Evolutionary conservation across 331 rosid species (phyloP), one percentile per base, ranked within the genome.

Genomic region (Quercus lobata): DNA sequence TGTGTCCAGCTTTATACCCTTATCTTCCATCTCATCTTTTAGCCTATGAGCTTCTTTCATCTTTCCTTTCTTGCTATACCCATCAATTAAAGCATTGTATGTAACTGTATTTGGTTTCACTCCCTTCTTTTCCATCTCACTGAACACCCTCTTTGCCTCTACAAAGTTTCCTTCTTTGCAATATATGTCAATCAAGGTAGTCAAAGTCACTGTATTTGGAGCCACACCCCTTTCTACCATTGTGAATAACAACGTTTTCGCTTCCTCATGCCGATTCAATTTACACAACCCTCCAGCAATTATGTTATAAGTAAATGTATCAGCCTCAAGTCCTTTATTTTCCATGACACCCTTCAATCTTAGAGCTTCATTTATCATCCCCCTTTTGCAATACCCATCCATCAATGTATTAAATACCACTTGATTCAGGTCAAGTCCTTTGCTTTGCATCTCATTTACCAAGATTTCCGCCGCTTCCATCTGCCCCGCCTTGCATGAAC

Each of bases 151-250:
- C 70, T 81, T 90, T 22, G 97, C 97, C 80, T 91, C 95, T n/a
- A 57, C 91, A 66, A 94, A 78, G 84, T 91, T 83, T 63, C 97
- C 94, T 88, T 92, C 97, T 86, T 94, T 90, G 86, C 98, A 88
- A 83, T 83, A 85, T 80, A 91, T 91, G 81, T 90, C 97, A 70
- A 94, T 83, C 84, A 90, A 83, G 44, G 73, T 87, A 76, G 91
- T 87, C 81, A 82, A 91, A 25, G 85, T 87, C 79, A 92, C 94
- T 17, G 77, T 72, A 44, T 89, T 91, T 3, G 89, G 91, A 73
- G 86, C 60, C 76, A 90, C 89, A 25, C 94, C 97, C 70, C 77
- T 85, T 73, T 91, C 97, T 57, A 24, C 88, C 98, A 92, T 91
- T 74, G 86, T 69, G 70, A 79, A 71, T 82, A 95, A 83, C 57